These are phyloP conservation scores for Aspergillus olivimuriae DNA, from an alignment of 495 filamentous ascomycete genomes.

Conservation along the genomic window DNA sequence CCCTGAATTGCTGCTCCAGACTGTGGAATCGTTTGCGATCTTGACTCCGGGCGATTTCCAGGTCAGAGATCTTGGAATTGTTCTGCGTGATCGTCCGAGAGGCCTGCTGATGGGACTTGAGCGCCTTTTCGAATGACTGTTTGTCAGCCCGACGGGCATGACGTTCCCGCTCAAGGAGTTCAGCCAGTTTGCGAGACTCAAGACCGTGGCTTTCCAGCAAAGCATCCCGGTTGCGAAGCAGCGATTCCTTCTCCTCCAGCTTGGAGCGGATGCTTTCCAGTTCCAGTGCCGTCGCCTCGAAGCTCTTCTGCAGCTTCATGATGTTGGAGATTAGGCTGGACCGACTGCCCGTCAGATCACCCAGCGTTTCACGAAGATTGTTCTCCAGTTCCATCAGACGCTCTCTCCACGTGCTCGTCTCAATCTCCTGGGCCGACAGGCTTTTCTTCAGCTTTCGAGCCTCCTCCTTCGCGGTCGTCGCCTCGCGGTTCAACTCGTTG, in stretches of 20 bases:
- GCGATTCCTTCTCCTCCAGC: conserved; percentile 77
- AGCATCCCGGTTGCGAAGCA: conserved; percentile 84
- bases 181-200: conserved; percentile 76
- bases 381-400: conserved; percentile 82
- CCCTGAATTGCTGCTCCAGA: conserved; percentile 72
- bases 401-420: conserved; percentile 84
- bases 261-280: conserved; percentile 70
- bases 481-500: conserved; percentile 78
- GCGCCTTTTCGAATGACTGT: conserved; percentile 76
- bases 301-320: conserved; percentile 77
- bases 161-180: conserved; percentile 88
- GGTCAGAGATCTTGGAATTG: conserved; percentile 74
- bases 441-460: conserved; percentile 70
- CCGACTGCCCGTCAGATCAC: conserved; percentile 80
- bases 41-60: conserved; percentile 65
- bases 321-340: conserved; percentile 82
- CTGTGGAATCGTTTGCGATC: conserved; percentile 67
- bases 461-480: conserved; percentile 79
- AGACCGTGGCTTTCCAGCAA: conserved; percentile 85
- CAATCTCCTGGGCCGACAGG: conserved; percentile 77
- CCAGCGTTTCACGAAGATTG: conserved; percentile 75
- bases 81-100: conserved; percentile 75
- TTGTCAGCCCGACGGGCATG: conserved; percentile 77
- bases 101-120: conserved; percentile 79
- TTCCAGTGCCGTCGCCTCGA: conserved; percentile 74